A percentile compares a stretch with the other conserved stretches of the same genome.
Evolutionary conservation across 2,329 filamentous ascomycete species (phyloP).

Genomic region (Sporothrix dimorphospora): DNA sequence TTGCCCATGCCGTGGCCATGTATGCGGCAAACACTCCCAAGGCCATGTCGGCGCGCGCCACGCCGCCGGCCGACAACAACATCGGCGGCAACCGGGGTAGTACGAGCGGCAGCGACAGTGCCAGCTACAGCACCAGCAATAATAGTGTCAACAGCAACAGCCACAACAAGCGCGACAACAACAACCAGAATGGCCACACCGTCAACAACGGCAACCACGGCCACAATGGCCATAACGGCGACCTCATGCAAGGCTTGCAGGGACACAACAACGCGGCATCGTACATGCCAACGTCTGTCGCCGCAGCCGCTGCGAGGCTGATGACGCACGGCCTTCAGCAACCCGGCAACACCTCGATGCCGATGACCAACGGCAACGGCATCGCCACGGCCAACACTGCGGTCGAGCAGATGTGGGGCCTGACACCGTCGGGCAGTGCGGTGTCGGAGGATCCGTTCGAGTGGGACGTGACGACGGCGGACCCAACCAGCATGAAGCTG

Average conservation of each 20-base stretch:
- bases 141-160: constrained; percentile 6
- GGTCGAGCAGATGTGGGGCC: constrained; percentile 45
- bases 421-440: constrained; percentile 52
- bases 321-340: not conserved
- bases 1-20: constrained; percentile 32
- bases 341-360: constrained; percentile 32
- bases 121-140: constrained; percentile 10
- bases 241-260: not conserved
- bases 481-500: constrained; percentile 49
- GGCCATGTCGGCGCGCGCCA: constrained; percentile 44
- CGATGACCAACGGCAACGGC: constrained; percentile 40
- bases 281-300: constrained; percentile 19
- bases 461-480: constrained; percentile 54
- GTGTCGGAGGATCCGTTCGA: constrained; percentile 52
- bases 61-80: constrained; percentile 54
- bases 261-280: not conserved
- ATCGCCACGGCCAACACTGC: constrained; percentile 43
- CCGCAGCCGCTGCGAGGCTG: constrained; percentile 15
- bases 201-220: constrained; percentile 1
- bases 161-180: constrained; percentile 4
- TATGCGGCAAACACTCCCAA: constrained; percentile 33
- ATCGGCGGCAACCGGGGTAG: constrained; percentile 22
- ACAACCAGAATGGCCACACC: constrained; percentile 12
- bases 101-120: constrained; percentile 24
- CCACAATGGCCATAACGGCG: not conserved